Conservation (phyloP, 176 grass and related monocot genomes). For the Oryza brachyantha region DNA sequence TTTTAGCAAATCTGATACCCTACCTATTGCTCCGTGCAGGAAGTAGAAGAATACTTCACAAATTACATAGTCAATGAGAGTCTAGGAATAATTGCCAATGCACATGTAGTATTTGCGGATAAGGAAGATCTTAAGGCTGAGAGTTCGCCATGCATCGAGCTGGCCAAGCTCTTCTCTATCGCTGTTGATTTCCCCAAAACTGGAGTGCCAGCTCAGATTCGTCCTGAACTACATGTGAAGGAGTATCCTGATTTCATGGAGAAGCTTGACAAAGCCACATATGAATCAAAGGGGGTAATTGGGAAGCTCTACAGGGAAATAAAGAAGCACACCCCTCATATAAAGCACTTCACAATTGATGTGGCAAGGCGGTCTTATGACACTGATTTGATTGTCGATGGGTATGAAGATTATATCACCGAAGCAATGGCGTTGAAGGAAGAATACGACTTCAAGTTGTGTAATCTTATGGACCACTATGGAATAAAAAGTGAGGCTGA, state of each 20-base stretch:
- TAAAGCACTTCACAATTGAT: constrained; percentile 58
- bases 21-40: constrained; percentile 42
- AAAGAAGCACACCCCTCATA: constrained; percentile 55
- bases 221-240: constrained; percentile 48
- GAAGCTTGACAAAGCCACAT: constrained; percentile 63
- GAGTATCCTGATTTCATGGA: constrained; percentile 99
- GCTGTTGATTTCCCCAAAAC: constrained; percentile 96
- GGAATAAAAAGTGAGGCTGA: constrained; percentile 89
- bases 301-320: constrained; percentile 88
- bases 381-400: constrained; percentile 72
- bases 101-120: constrained; percentile 76
- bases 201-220: constrained; percentile 72
- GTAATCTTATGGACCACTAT: constrained; percentile 92
- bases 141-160: constrained; percentile 47
- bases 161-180: constrained; percentile 74
- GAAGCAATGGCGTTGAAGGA: constrained; percentile 64
- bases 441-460: constrained; percentile 83
- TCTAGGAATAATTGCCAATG: constrained; percentile 81
- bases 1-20: not conserved
- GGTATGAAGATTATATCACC: constrained; percentile 45
- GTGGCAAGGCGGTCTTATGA: constrained; percentile 69
- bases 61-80: constrained; percentile 96
- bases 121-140: constrained; percentile 43
- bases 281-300: constrained; percentile 61
- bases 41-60: constrained; percentile 75